A percentile compares a stretch with the other conserved stretches of the same genome.
Evolutionary conservation across 2,329 filamentous ascomycete genomes (phyloP).

Genomic region (Botrytis byssoidea): DNA sequence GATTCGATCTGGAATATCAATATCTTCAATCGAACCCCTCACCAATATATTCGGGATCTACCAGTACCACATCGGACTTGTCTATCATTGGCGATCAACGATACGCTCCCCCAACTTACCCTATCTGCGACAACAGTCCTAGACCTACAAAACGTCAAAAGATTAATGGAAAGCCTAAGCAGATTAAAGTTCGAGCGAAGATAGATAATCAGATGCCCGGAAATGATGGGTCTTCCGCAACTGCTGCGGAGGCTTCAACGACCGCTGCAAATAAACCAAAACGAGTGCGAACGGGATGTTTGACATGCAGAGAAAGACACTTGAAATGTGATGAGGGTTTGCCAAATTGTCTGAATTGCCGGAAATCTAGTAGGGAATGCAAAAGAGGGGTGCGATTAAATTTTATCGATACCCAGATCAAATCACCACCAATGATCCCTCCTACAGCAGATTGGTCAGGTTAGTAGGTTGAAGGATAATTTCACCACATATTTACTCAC

Average conservation of each 20-base stretch:
- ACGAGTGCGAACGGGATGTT: slow-evolving; percentile 82
- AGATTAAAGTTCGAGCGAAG: slow-evolving; percentile 25
- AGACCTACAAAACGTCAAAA: slow-evolving; percentile 30
- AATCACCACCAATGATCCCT: slow-evolving; percentile 61
- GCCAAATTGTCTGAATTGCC: slow-evolving; percentile 68
- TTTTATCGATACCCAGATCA: slow-evolving; percentile 81
- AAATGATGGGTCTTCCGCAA: slow-evolving; percentile 25
- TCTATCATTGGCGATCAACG: slow-evolving; percentile 36
- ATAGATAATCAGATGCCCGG: slow-evolving; percentile 34
- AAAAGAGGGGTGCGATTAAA: slow-evolving; percentile 85
- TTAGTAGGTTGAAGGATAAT: slow-evolving; percentile 35
- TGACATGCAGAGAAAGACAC: slow-evolving; percentile 87
- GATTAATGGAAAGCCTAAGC: slow-evolving; percentile 24
- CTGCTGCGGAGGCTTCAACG: slow-evolving; percentile 25
- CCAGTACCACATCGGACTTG: slow-evolving; percentile 32
- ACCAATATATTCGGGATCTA: slow-evolving; percentile 34
- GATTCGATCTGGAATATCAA: slow-evolving; percentile 34
- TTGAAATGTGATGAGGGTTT: slow-evolving; percentile 70
- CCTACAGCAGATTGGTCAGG: slow-evolving; percentile 64
- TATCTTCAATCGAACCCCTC: slow-evolving; percentile 31
- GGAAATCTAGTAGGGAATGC: slow-evolving; percentile 81
- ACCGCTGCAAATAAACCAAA: slow-evolving; percentile 60
- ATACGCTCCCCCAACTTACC: slow-evolving; percentile 31
- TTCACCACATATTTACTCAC: slow-evolving; percentile 4
- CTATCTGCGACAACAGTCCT: slow-evolving; percentile 29